Conservation (phyloP, 108 stramenopile species). For the Cylindrotheca closterium region DNA sequence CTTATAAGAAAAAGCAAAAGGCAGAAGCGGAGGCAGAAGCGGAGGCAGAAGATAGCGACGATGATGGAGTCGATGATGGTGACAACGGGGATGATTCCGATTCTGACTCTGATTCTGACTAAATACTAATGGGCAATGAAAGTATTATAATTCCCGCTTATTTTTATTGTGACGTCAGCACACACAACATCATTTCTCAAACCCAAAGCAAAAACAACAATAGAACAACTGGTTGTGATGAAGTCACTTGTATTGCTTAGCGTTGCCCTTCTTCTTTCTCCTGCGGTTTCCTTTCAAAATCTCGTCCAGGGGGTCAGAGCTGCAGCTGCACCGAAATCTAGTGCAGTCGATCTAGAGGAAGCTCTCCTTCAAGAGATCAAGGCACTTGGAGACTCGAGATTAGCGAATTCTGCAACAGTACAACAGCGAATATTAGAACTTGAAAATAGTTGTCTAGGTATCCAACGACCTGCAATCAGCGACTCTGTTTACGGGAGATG, state of each 20-base stretch:
- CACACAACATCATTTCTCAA: too few species aligned
- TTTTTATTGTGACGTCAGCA: too few species aligned
- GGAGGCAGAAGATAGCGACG: constrained; percentile 37
- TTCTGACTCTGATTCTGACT: constrained; percentile 10
- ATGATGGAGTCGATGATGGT: constrained; percentile 20
- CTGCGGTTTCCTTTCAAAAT: too few species aligned
- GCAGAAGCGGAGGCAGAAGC: constrained; percentile 25
- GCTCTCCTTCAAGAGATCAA: constrained; percentile 30
- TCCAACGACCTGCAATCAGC: constrained; percentile 70
- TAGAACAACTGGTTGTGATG: too few species aligned
- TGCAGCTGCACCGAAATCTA: too few species aligned
- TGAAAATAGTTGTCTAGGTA: constrained; percentile 34
- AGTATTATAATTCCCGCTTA: too few species aligned
- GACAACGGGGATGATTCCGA: constrained; percentile 14
- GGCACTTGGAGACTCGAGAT: constrained; percentile 37
- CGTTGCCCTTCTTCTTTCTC: too few species aligned
- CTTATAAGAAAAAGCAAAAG: constrained; percentile 49
- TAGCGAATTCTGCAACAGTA: constrained; percentile 66
- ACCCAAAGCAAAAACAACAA: too few species aligned
- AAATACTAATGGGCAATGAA: too few species aligned
- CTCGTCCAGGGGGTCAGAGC: too few species aligned
- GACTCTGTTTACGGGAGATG: constrained; percentile 73
- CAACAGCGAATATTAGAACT: constrained; percentile 47
- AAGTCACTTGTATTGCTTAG: too few species aligned
- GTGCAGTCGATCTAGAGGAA: too few species aligned